A percentile compares a stretch with the other conserved stretches of the same genome.
These are phyloP conservation scores for Hamigera avellanea DNA, from an alignment of 495 filamentous ascomycete species.

Conservation along the genomic window DNA sequence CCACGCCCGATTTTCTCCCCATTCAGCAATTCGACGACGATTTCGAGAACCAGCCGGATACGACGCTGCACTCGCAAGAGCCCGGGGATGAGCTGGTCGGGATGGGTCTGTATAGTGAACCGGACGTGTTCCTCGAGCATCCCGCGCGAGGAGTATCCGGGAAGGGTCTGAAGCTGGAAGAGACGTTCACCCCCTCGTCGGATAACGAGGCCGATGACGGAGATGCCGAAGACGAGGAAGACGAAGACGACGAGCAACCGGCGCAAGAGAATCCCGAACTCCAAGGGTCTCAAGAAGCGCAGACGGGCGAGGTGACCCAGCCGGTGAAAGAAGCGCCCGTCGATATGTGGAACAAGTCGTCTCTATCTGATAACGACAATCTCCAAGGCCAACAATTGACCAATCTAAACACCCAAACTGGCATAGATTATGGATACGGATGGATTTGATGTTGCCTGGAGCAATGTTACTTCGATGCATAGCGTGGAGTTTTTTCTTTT, in stretches of 20 bases:
- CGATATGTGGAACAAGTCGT: conserved; percentile 33
- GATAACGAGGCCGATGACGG: conserved; percentile 32
- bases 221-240: conserved; percentile 29
- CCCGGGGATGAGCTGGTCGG: conserved; percentile 63
- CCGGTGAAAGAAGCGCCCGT: conserved; percentile 17
- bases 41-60: background rate
- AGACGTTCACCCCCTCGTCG: conserved; percentile 63
- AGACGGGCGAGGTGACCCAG: conserved; percentile 10
- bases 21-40: conserved; percentile 29
- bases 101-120: conserved; percentile 72
- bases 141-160: conserved; percentile 38
- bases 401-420: conserved; percentile 18
- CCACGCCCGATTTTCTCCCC: conserved; percentile 50
- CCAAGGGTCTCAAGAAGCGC: no score
- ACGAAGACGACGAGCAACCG: conserved; percentile 3
- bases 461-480: background rate
- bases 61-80: conserved; percentile 19
- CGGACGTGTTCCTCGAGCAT: conserved; percentile 38
- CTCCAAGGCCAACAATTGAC: conserved; percentile 14
- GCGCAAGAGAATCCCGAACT: background rate
- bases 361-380: conserved; percentile 34
- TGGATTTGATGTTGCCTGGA: conserved; percentile 20
- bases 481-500: conserved; percentile 21
- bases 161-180: conserved; percentile 73
- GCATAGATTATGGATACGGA: conserved; percentile 31